phyloP scores from a whole-genome alignment of 1,284 basidiomycete genomes.

The Athelia psychrophila region DNA sequence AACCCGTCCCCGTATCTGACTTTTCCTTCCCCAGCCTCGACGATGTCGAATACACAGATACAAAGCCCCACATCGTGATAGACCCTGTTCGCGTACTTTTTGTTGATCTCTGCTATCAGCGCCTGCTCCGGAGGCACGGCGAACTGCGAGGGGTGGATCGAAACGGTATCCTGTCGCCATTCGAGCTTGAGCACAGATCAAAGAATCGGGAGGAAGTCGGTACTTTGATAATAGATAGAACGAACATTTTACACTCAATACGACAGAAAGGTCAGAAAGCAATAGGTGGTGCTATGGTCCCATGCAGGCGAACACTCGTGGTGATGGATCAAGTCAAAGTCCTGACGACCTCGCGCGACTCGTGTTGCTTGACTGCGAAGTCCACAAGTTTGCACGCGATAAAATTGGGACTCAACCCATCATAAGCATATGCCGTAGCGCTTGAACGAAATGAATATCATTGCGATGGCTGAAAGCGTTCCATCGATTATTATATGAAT shows the following conservation, averaged over 20 bases:
- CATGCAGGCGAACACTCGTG: no score
- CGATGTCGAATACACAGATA: conserved; percentile 85
- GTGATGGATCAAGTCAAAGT: no score
- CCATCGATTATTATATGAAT: no score
- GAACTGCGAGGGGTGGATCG: conserved; percentile 76
- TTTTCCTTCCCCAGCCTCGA: conserved; percentile 86
- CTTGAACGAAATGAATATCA: no score
- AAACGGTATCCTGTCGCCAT: conserved; percentile 64
- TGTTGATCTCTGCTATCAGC: conserved; percentile 79
- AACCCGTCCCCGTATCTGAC: conserved; percentile 94
- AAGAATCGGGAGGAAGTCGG: background rate
- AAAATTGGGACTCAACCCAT: no score
- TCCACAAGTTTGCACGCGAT: no score
- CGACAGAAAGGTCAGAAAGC: background rate
- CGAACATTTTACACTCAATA: conserved; percentile 46
- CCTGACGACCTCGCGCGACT: no score
- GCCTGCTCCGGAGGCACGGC: conserved; percentile 69
- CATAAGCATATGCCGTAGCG: no score
- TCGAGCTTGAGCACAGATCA: background rate
- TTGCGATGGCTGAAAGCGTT: no score
- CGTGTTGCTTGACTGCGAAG: no score
- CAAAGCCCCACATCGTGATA: conserved; percentile 92
- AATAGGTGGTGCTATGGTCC: no score
- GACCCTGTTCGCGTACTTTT: conserved; percentile 93
- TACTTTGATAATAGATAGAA: conserved; percentile 34